Base-by-base conservation (phyloP, 2,329 filamentous ascomycete genomes). In the Paraphoma sp. region DNA sequence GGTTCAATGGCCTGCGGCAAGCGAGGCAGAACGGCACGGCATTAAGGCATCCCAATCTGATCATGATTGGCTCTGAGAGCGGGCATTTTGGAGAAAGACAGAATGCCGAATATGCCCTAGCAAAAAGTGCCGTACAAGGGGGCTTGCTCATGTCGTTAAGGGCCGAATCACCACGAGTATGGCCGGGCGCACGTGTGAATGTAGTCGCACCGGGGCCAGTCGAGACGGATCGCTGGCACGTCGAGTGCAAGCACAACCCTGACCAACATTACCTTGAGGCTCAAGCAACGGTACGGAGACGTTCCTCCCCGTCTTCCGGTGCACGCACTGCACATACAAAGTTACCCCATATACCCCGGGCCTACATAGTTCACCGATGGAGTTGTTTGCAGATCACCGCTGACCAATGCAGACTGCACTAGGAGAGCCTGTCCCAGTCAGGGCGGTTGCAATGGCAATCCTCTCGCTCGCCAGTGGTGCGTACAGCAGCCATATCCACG, bases 161-260 rank as follows among this genome's bases (percentile, higher is more conserved):
- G 46, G 73, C 70, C 8, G 81, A 82, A 58, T 76, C 75, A 5
- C 71, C 72, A 38, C 70, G 73, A 55, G 73, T 79, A 18, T 77
- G 70, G 54, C 59, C 62, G 23, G 62, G 65, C n/a, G 74, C 76
- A 23, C 73, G 80, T 47, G 77, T 82, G 18, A 83, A 82, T 63
- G 79, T 78, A 8, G 72, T 83, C 28, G 80, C 80, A 4, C 81
- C 81, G 14, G 81, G 80, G 7, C 71, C 79, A 5, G 80, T 83
- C 1, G 74, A 79, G 52, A 82, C 80, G 14, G 62, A 60, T 10
- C 73, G 80, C 45, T 82, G 81, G 59, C 61, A 63, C 49, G 71
- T 78, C 49, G 80, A 82, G 56, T 78, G 76, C 57, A 68, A 62
- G 40, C 67, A 70, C 14, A 76, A 78, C 56, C 73, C 76, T 5